These are phyloP conservation scores for Colletotrichum orchidophilum DNA, from an alignment of 2,329 filamentous ascomycete species.

Conservation along the genomic window DNA sequence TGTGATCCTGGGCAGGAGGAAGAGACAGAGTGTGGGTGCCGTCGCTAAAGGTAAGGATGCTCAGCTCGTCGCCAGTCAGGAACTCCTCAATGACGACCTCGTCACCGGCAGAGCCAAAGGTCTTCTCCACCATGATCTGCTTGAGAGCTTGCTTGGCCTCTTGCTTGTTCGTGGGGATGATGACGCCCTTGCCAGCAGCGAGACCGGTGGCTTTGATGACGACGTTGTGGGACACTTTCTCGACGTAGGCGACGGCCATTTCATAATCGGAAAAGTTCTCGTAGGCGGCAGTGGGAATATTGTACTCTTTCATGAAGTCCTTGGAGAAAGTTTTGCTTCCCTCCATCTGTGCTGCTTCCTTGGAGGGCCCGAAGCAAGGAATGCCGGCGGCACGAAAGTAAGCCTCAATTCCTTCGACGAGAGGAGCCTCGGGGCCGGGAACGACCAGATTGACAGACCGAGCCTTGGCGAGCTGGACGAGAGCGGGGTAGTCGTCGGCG, in stretches of 20 bases:
- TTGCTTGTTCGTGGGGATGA: slow-evolving; percentile 51
- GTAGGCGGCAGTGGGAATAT: slow-evolving; percentile 79
- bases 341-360: slow-evolving; percentile 77
- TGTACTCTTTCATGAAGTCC: slow-evolving; percentile 79
- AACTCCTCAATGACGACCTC: slow-evolving; percentile 80
- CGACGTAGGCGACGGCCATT: slow-evolving; percentile 68
- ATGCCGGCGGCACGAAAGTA: slow-evolving; percentile 71
- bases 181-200: slow-evolving; percentile 76
- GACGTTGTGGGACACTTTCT: slow-evolving; percentile 64
- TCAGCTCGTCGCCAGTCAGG: slow-evolving; percentile 75
- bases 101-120: slow-evolving; percentile 73
- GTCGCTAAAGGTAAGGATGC: slow-evolving; percentile 74
- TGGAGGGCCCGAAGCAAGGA: slow-evolving; percentile 74
- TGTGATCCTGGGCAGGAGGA: slow-evolving; percentile 78
- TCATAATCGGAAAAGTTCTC: slow-evolving; percentile 73
- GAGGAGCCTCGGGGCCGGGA: slow-evolving; percentile 78
- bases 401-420: slow-evolving; percentile 79
- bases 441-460: slow-evolving; percentile 73
- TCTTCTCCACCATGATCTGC: slow-evolving; percentile 73
- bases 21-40: slow-evolving; percentile 71
- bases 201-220: slow-evolving; percentile 82
- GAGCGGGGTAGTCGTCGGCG: slow-evolving; percentile 68
- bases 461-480: slow-evolving; percentile 69
- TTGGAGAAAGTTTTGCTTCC: slow-evolving; percentile 83
- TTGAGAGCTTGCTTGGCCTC: slow-evolving; percentile 71